Evolutionary conservation across 2,329 filamentous ascomycete species (phyloP).

Genomic region (Talaromyces sp.): DNA sequence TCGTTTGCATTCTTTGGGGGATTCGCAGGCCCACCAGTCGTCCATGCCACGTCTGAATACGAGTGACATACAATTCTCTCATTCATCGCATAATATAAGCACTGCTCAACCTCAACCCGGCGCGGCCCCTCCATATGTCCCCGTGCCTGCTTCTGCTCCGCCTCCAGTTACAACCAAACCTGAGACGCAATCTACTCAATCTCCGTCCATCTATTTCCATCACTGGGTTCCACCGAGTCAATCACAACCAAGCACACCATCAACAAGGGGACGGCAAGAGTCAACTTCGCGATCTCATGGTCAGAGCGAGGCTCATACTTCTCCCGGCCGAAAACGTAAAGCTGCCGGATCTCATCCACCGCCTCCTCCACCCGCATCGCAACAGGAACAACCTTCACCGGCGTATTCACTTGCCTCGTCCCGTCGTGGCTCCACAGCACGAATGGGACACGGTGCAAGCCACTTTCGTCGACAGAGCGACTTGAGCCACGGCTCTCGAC

Average conservation of each 20-base stretch:
- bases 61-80: slow-evolving; percentile 41
- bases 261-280: slow-evolving; percentile 65
- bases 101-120: slow-evolving; percentile 32
- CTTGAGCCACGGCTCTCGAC: slow-evolving; percentile 15
- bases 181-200: slow-evolving; percentile 61
- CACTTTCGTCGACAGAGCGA: slow-evolving; percentile 23
- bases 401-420: slow-evolving; percentile 1
- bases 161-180: slow-evolving; percentile 52
- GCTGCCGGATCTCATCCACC: slow-evolving; percentile 56
- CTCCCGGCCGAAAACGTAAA: slow-evolving; percentile 78
- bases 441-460: background rate
- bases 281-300: slow-evolving; percentile 48
- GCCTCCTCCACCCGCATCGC: slow-evolving; percentile 51
- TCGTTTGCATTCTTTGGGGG: slow-evolving; percentile 21
- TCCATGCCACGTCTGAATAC: slow-evolving; percentile 44
- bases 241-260: slow-evolving; percentile 68
- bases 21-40: slow-evolving; percentile 24
- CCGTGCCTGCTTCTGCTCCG: slow-evolving; percentile 45
- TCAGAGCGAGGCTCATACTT: slow-evolving; percentile 65
- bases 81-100: slow-evolving; percentile 30
- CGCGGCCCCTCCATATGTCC: slow-evolving; percentile 17
- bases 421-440: slow-evolving; percentile 2
- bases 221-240: slow-evolving; percentile 84
- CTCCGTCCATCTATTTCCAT: slow-evolving; percentile 82
- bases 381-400: slow-evolving; percentile 24